These are phyloP conservation scores for Stagonosporopsis cucurbitacearum DNA, from an alignment of 2,329 filamentous ascomycete genomes.

Conservation along the genomic window DNA sequence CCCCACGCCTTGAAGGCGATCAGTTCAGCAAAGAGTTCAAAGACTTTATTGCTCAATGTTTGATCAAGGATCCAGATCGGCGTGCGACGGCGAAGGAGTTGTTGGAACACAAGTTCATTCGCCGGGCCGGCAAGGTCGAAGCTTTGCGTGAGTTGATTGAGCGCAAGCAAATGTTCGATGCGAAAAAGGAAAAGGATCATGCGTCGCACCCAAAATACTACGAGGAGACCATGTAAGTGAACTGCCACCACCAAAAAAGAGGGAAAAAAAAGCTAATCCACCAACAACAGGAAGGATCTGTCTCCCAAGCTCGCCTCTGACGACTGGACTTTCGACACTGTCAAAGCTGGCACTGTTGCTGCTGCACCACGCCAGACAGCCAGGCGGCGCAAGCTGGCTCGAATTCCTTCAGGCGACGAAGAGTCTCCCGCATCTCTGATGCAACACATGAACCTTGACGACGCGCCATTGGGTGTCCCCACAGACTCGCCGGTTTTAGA, in stretches of 20 bases:
- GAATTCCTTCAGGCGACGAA: constrained; percentile 51
- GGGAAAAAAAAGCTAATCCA: constrained; percentile 17
- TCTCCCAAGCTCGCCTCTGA: constrained; percentile 62
- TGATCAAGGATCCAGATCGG: constrained; percentile 89
- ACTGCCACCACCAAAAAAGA: not conserved
- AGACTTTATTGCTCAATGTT: constrained; percentile 88
- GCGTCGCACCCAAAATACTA: constrained; percentile 79
- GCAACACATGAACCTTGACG: constrained; percentile 54
- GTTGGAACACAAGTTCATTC: constrained; percentile 86
- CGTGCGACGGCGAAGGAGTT: constrained; percentile 86
- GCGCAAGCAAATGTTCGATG: constrained; percentile 82
- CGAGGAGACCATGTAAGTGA: constrained; percentile 79
- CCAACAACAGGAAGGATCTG: constrained; percentile 11
- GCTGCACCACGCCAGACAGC: constrained; percentile 55
- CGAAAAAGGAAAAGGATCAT: constrained; percentile 64
- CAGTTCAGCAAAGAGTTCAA: constrained; percentile 89
- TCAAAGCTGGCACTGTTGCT: constrained; percentile 72
- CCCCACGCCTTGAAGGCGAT: constrained; percentile 81
- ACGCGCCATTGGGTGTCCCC: constrained; percentile 50
- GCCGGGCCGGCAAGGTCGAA: constrained; percentile 85
- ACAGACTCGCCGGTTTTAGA: constrained; percentile 46
- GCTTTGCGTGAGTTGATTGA: constrained; percentile 85
- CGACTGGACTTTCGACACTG: constrained; percentile 95
- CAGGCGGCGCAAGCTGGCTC: constrained; percentile 56
- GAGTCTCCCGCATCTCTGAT: constrained; percentile 45